phyloP scores from a whole-genome alignment of 2,329 filamentous ascomycete species.

The Claviceps digitariae region DNA sequence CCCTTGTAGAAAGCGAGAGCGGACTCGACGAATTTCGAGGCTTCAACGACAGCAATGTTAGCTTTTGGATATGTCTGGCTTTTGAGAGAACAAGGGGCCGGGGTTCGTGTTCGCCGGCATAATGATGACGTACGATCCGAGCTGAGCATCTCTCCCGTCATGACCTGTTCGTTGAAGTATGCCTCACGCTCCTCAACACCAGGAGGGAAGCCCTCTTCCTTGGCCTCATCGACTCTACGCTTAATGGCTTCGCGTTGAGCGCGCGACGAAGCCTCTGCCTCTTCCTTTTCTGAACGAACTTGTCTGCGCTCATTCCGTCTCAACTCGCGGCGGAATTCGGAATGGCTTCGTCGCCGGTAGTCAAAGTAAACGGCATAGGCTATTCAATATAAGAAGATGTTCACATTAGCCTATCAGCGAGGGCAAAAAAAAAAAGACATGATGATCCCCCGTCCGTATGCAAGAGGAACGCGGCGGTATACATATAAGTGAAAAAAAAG shows the following conservation, averaged over 20 bases:
- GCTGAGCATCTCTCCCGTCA: slow-evolving; percentile 71
- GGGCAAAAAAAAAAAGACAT: neutral
- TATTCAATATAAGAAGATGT: slow-evolving; percentile 14
- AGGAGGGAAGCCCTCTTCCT: slow-evolving; percentile 80
- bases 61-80: neutral
- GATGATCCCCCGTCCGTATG: neutral
- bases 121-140: slow-evolving; percentile 50
- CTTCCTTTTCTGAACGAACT: slow-evolving; percentile 57
- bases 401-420: neutral
- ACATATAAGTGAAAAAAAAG: too few relatives aligned
- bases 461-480: neutral
- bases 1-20: slow-evolving; percentile 96
- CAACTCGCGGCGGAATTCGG: slow-evolving; percentile 52
- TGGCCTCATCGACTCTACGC: slow-evolving; percentile 62
- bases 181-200: slow-evolving; percentile 87
- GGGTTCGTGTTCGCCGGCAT: neutral
- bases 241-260: slow-evolving; percentile 64
- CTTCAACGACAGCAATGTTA: slow-evolving; percentile 23
- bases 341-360: slow-evolving; percentile 48
- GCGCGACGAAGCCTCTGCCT: slow-evolving; percentile 50
- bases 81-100: neutral
- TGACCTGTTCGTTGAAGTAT: slow-evolving; percentile 95
- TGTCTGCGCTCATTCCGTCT: slow-evolving; percentile 65
- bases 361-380: slow-evolving; percentile 59
- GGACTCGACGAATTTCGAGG: slow-evolving; percentile 61